Base-by-base conservation (phyloP, 2,329 filamentous ascomycete genomes). In the Colletotrichum brevisporum region DNA sequence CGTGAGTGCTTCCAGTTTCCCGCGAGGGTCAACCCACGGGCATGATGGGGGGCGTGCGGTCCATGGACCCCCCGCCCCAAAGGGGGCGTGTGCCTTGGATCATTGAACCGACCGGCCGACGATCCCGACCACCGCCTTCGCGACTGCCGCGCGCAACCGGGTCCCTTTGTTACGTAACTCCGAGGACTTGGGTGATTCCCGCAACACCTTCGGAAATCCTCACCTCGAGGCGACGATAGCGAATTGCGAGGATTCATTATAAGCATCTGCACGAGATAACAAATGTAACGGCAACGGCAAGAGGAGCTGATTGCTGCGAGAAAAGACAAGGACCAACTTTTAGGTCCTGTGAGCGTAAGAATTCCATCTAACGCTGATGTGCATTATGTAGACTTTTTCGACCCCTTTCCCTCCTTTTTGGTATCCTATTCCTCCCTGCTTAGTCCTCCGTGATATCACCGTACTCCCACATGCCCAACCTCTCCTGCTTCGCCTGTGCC, bases 381-480 rank as follows among this genome's bases (percentile, higher is more conserved):
- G 50, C 52, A 69, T 60, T 56, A 69, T 66, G 9, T 66, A 69
- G 15, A 31, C 50, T 69, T 66, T 69, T 47, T 36, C 24, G n/a
- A 43, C 47, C 54, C 43, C 36, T 9, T 62, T 43, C 26, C 26
- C 27, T 16, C 51, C 36, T 60, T 45, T 55, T 47, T 54, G 31
- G 31, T 52, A 55, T 50, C 54, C 39, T 27, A 43, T 27, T 45
- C 27, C 26, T 21, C 3, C 45, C 16, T 39, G 8, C 43, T 79
- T 90, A 94, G 77, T 97, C 94, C 84, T 97, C 95, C 15, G 94
- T 97, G 77, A 97, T 87, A 80, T 98, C 96, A 74, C 96, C 96
- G 81, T 98, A 99, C 87, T 99, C 96, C 95, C 95, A 99, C 88
- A 97, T 96, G 51, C 96, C 96, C 73, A 90, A 86, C 71, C 94